Evolutionary conservation across 306 rosid genomes (phyloP).

Genomic region (Potentilla sterilis): DNA sequence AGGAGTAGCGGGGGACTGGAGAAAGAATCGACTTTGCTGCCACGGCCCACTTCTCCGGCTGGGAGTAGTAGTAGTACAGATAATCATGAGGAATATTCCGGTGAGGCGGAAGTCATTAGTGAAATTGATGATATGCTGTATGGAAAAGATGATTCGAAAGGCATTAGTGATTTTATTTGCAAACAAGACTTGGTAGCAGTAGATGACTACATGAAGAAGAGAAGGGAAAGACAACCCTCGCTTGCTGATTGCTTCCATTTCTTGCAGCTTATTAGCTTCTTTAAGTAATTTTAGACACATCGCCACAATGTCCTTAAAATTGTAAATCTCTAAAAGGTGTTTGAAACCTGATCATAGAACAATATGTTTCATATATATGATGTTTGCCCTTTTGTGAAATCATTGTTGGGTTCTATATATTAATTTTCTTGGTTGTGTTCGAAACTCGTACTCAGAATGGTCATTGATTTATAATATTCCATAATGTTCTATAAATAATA

Average conservation of each 20-base stretch:
- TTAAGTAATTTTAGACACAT: not conserved
- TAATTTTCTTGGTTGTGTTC: not conserved
- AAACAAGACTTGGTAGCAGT: slow-evolving; percentile 10
- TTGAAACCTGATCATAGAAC: not conserved
- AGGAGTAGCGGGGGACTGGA: not conserved
- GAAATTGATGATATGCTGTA: slow-evolving; percentile 26
- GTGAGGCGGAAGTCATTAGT: not conserved
- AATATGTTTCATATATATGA: too few species aligned
- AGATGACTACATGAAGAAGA: not conserved
- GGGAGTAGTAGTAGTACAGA: not conserved
- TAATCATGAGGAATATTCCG: not conserved
- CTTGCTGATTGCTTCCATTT: slow-evolving; percentile 26
- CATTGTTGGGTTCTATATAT: too few species aligned
- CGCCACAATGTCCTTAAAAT: not conserved
- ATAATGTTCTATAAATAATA: too few species aligned
- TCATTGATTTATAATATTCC: not conserved
- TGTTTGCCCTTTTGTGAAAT: not conserved
- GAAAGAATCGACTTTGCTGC: not conserved
- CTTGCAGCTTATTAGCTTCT: slow-evolving; percentile 18
- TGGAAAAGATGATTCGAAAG: slow-evolving; percentile 34
- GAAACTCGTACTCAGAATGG: not conserved
- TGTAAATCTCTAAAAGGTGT: not conserved
- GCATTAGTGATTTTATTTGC: slow-evolving; percentile 13
- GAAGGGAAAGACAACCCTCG: not conserved
- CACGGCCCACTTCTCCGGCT: not conserved